Evolutionary conservation across 2,329 filamentous ascomycete species (phyloP).

Genomic region (Xylaria sp.): DNA sequence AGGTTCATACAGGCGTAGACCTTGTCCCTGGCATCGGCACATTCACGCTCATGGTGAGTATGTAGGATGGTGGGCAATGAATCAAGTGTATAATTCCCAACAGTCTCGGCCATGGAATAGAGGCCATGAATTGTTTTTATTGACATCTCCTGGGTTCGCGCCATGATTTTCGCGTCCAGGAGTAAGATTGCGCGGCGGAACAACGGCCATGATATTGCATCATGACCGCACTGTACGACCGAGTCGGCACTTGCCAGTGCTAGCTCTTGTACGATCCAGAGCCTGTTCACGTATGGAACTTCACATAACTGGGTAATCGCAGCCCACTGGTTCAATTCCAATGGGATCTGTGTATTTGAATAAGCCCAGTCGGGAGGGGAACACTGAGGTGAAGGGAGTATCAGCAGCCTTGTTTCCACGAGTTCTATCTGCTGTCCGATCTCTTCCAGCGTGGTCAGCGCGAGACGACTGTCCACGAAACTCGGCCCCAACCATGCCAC

Average conservation of each 20-base stretch:
- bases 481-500: slow-evolving; percentile 39
- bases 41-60: slow-evolving; percentile 7
- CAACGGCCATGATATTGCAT: slow-evolving; percentile 33
- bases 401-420: too few species aligned
- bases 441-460: slow-evolving; percentile 23
- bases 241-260: slow-evolving; percentile 30
- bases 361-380: slow-evolving; percentile 17
- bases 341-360: neutral
- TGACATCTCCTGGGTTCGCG: neutral
- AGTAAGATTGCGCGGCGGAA: slow-evolving; percentile 34
- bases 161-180: neutral
- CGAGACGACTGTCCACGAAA: slow-evolving; percentile 19
- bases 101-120: neutral
- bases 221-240: slow-evolving; percentile 35
- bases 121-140: neutral
- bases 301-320: slow-evolving; percentile 20
- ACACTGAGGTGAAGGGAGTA: slow-evolving; percentile 21
- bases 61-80: neutral
- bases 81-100: accelerated
- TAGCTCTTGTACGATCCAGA: slow-evolving; percentile 43
- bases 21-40: slow-evolving; percentile 34
- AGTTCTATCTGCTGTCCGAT: slow-evolving; percentile 28
- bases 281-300: slow-evolving; percentile 24
- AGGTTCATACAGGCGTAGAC: slow-evolving; percentile 38
- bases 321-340: slow-evolving; percentile 10